Base-by-base conservation (phyloP, 768 basidiomycete species). In the Boletus huronensis region DNA sequence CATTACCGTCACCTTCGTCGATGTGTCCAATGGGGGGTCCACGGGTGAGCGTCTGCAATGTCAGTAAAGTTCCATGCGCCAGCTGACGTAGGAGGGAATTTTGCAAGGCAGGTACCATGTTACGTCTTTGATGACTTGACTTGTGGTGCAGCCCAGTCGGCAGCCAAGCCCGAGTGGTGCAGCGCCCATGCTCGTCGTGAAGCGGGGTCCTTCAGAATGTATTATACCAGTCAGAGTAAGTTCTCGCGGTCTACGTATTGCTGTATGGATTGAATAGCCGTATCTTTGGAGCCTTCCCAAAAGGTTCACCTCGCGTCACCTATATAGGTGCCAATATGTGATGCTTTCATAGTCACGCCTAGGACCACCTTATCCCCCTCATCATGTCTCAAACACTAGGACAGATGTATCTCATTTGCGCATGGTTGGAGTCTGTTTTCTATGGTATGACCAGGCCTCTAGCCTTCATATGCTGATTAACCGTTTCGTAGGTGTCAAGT, bases 381-480 rank as follows among this genome's bases (percentile, higher is more conserved):
- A 23, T 2, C 29, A 63, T 63, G 62, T 11, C 14, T 35, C 54
- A 57, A 28, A 45, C 58, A 6, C 32, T 63, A 36, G 62, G 49
- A 19, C 61, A 54, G 26, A 63, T 63, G 52, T 63, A 55, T 38
- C 54, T 63, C 43, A 44, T 43, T 9, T 53, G 58, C 16, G 52
- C 32, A 6, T 63, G 62, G 54, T 17, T 63, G 16, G 61, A 63
- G 44, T 32, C 54, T 17, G 56, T 63, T 29, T 59, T 63, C 43
- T 63, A 60, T 35, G 61, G 61, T 63, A 41, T 35, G 50, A 39
- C 10, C 3, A 5, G 3, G 1, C 26, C n/a, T 36, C 9, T 6
- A 11, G 19, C 23, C 28, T 31, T 17, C 17, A n/a, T 26, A 6
- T 34, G 25, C 21, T 16, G 5, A 31, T 6, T 14, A 14, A 29